Evolutionary conservation across 1,284 basidiomycete genomes (phyloP), one percentile per base, ranked within the genome.

Genomic region (Ceratobasidium sp.): DNA sequence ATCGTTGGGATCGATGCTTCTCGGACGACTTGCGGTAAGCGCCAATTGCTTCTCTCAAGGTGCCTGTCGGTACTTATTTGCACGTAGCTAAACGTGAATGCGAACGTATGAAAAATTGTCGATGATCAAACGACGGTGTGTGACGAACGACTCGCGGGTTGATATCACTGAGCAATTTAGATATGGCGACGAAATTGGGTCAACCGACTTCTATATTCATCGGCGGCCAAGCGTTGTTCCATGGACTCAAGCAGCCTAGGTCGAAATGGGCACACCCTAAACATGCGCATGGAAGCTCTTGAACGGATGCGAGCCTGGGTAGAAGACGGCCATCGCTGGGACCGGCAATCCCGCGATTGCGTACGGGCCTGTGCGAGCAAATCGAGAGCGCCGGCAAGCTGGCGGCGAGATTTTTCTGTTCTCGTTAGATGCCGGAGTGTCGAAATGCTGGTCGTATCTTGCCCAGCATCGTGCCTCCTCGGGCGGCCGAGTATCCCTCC

Each of bases 361-460:
- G 35, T 50, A 33, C 48, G 54, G 48, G n/a, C 30, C 16, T 67
- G 2, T 50, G 48, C 46, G 65, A 67, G 44, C 3, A 38, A 14
- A 5, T 67, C 10, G 16, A 67, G 12, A 12, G 8, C 4, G 20
- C 16, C 2, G n/a, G 27, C 1, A 27, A 52, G 35, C 65, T 57
- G 5, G 68, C 23, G 3, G 68, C 68, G 2, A 70, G 68, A 52
- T 70, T 70, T 38, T 70, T 70, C 50, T 70, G 68, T 23, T 54
- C 50, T 14, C 50, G 27, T n/a, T 30, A 20, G 6, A 12, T 38
- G 6, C 54, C 68, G 0, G 48, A 14, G 35, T 70, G 68, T 27
- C 68, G 68, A 3, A 23, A 54, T 14, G 68, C 57, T 1, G 30
- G 35, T 38, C 48, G 68, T 10, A 70, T 70, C 3, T 1, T 70